A percentile compares a stretch with the other conserved stretches of the same genome.
Conservation (phyloP, 495 filamentous ascomycete genomes). For the Lentithecium fluviatile region DNA sequence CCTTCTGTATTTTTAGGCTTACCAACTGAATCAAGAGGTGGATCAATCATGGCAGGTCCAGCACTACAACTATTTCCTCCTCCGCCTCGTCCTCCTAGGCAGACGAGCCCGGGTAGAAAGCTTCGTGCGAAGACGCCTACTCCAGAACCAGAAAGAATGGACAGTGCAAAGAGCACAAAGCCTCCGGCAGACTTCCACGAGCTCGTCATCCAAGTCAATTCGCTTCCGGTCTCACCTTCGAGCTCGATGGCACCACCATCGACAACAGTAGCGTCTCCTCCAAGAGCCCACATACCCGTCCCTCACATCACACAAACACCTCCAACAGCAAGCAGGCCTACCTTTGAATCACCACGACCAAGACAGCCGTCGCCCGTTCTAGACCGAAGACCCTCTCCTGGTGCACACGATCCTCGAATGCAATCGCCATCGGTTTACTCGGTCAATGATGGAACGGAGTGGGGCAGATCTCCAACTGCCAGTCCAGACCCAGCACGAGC, state of each 20-base stretch:
- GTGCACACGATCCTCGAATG: constrained; percentile 7
- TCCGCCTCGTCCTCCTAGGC: constrained; percentile 40
- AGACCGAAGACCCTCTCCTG: constrained; percentile 1
- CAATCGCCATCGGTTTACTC: constrained; percentile 23
- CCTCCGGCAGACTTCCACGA: constrained; percentile 37
- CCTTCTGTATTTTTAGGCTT: constrained; percentile 19
- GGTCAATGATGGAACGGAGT: constrained; percentile 2
- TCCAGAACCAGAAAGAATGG: constrained; percentile 42
- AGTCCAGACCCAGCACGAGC: constrained; percentile 29
- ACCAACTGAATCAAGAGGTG: constrained; percentile 8
- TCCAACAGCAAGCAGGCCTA: constrained; percentile 21
- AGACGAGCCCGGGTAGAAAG: constrained; percentile 29
- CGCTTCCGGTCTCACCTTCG: constrained; percentile 34
- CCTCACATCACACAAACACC: constrained; percentile 19
- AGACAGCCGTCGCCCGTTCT: constrained; percentile 12
- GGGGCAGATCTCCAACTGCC: background rate
- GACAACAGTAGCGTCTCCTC: constrained; percentile 2
- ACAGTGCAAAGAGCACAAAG: constrained; percentile 34
- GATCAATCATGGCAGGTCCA: constrained; percentile 39
- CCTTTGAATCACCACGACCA: constrained; percentile 25
- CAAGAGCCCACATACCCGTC: constrained; percentile 18
- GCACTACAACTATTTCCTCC: constrained; percentile 58
- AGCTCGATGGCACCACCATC: constrained; percentile 14
- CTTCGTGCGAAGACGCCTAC: constrained; percentile 36
- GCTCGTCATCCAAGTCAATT: constrained; percentile 39